Evolutionary conservation across 1,284 basidiomycete genomes (phyloP).

Genomic region (Melampsora abietis-canadensis): DNA sequence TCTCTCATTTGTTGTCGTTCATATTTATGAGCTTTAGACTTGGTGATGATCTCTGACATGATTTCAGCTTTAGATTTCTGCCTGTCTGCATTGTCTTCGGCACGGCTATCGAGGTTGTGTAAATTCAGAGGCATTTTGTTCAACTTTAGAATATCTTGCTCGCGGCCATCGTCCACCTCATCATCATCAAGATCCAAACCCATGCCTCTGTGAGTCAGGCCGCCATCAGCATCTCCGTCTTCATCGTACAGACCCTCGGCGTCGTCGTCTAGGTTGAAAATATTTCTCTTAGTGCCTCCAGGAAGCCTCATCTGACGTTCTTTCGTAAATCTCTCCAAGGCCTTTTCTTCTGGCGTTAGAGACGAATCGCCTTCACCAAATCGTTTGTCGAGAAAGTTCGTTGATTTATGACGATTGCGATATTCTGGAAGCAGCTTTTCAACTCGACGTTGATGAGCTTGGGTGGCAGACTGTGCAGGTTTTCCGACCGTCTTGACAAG

Average conservation of each 20-base stretch:
- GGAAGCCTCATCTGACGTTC: constrained; percentile 67
- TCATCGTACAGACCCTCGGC: constrained; percentile 68
- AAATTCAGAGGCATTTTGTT: constrained; percentile 2
- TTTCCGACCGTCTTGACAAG: constrained; percentile 31
- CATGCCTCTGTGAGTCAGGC: constrained; percentile 54
- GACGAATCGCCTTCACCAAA: constrained; percentile 92
- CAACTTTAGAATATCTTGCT: constrained; percentile 38
- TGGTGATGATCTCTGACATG: constrained; percentile 96
- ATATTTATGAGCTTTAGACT: constrained; percentile 91
- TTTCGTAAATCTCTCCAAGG: constrained; percentile 91
- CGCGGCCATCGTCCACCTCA: constrained; percentile 45
- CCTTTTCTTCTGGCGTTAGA: constrained; percentile 89
- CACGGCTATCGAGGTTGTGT: constrained; percentile 58
- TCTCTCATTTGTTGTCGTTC: constrained; percentile 83
- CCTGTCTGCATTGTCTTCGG: constrained; percentile 54
- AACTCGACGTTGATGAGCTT: constrained; percentile 46
- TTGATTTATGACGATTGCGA: constrained; percentile 70
- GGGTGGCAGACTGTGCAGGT: constrained; percentile 30
- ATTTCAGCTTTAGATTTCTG: constrained; percentile 93
- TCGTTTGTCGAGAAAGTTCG: constrained; percentile 85
- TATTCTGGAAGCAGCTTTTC: constrained; percentile 79
- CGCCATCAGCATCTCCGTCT: constrained; percentile 15
- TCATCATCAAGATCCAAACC: constrained; percentile 54
- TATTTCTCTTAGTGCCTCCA: constrained; percentile 66
- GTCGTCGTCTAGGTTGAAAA: constrained; percentile 78